These are phyloP conservation scores for Fusarium miscanthi DNA, from an alignment of 2,329 filamentous ascomycete species.

Conservation along the genomic window DNA sequence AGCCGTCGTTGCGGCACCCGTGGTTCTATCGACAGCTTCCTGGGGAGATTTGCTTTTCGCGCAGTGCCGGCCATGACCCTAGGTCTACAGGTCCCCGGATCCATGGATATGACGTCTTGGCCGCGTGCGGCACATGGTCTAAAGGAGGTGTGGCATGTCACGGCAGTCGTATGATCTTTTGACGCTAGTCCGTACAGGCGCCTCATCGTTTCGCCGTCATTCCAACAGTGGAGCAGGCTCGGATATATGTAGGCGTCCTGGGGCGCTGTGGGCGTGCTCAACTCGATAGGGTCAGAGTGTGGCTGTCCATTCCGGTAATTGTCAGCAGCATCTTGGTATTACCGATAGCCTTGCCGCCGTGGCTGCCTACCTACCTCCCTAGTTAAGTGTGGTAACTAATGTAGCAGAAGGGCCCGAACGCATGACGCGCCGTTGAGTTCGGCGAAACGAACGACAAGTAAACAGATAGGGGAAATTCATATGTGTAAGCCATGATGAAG, in stretches of 20 bases:
- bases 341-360: slow-evolving; percentile 22
- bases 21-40: slow-evolving; percentile 20
- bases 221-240: slow-evolving; percentile 29
- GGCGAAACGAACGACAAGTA: not conserved
- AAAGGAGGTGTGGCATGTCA: slow-evolving; percentile 40
- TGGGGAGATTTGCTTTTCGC: slow-evolving; percentile 45
- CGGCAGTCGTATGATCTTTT: slow-evolving; percentile 47
- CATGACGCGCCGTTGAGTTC: not conserved
- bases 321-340: slow-evolving; percentile 8
- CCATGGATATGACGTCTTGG: slow-evolving; percentile 46
- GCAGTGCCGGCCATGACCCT: slow-evolving; percentile 43
- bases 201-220: slow-evolving; percentile 41
- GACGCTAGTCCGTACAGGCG: slow-evolving; percentile 39
- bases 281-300: slow-evolving; percentile 12
- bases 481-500: slow-evolving; percentile 19
- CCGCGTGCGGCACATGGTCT: slow-evolving; percentile 43
- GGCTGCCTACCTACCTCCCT: not conserved
- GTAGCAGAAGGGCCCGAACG: not conserved
- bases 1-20: slow-evolving; percentile 18
- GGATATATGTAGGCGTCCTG: slow-evolving; percentile 26
- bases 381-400: not conserved
- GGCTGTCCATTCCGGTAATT: slow-evolving; percentile 14
- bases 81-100: slow-evolving; percentile 39
- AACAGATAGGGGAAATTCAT: slow-evolving; percentile 19
- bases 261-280: not conserved